These are phyloP conservation scores for Phytomonas serpens DNA, from an alignment of 208 protist species.

Conservation along the genomic window DNA sequence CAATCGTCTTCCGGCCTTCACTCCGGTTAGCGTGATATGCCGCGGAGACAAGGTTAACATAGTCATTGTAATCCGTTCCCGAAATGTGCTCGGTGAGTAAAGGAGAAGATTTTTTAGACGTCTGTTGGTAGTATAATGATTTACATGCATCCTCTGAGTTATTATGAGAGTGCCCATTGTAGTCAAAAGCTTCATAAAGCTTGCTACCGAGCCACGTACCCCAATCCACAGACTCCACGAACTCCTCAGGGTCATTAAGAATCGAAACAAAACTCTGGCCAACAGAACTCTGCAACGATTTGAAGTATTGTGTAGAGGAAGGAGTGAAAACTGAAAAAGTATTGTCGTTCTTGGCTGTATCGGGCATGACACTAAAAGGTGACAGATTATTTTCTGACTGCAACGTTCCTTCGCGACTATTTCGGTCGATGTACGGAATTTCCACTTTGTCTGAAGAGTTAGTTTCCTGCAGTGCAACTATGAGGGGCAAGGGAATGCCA, in stretches of 20 bases:
- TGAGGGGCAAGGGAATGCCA: conserved; percentile 8
- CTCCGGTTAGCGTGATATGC: conserved; percentile 62
- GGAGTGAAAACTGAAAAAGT: conserved; percentile 52
- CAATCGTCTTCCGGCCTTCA: conserved; percentile 17
- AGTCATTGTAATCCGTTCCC: conserved; percentile 45
- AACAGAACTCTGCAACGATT: conserved; percentile 49
- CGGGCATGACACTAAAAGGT: background rate
- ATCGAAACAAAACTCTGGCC: conserved; percentile 90
- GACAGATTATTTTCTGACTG: background rate
- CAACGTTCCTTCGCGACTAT: background rate
- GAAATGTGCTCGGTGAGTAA: conserved; percentile 39
- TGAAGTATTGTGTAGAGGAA: conserved; percentile 63
- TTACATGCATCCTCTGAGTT: conserved; percentile 22
- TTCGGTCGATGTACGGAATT: background rate
- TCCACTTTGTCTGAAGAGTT: background rate
- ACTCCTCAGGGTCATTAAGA: conserved; percentile 60
- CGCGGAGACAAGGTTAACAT: conserved; percentile 50
- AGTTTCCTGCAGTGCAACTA: conserved; percentile 1
- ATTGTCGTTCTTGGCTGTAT: background rate
- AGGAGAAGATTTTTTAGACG: conserved; percentile 23
- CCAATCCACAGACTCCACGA: conserved; percentile 24
- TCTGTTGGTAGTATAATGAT: conserved; percentile 13
- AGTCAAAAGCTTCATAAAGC: conserved; percentile 62
- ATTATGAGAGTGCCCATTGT: conserved; percentile 17
- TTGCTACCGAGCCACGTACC: conserved; percentile 58